Base-by-base conservation (phyloP, 1,284 basidiomycete species). In the Cutaneotrichosporon sp. region DNA sequence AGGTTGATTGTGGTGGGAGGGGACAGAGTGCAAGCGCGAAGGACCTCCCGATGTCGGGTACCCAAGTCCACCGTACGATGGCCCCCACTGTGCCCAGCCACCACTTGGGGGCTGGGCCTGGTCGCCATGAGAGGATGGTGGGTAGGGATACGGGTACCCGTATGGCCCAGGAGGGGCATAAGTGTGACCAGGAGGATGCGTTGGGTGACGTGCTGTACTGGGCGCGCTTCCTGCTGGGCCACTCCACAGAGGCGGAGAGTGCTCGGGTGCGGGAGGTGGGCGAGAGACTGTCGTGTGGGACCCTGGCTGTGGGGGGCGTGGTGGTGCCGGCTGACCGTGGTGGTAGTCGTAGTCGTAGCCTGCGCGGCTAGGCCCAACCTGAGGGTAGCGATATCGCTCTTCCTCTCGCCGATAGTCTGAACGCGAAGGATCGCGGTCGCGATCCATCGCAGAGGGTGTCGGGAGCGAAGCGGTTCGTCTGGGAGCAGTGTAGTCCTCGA, bases 11-110 rank as follows among this genome's bases (percentile, higher is more conserved):
- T 22, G 54, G 9, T 18, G 36, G 6, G 54, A 31, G 10, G 46
- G 43, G 18, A 29, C 55, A 11, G 45, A 6, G 27, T 46, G 33
- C 46, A 57, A 18, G 22, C 34, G 55, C 14, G 31, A 38, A 14
- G 51, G 14, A 1, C 51, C 51, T 3, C 20, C 20, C 16, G 33
- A 1, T 2, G 34, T 20, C 10, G 51, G 51, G 13, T 53, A 47
- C 33, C 14, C 33, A 13, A 34, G 45, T 13, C 10, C 22, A 20
- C 46, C 45, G 10, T 57, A 50, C 13, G 55, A 20, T 5, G 46
- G 33, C n/a, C 45, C 55, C 55, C 55, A 57, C 22, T 57, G 55
- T 25, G 29, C 24, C 55, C 55, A 57, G 46, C 55, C 31, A 13
- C 53, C 51, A 27, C 13, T 38, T 8, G 38, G 24, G 3, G 38